A percentile compares a stretch with the other conserved stretches of the same genome.
Conservation (phyloP, 257 asterid species). For the Solanum pimpinellifolium region DNA sequence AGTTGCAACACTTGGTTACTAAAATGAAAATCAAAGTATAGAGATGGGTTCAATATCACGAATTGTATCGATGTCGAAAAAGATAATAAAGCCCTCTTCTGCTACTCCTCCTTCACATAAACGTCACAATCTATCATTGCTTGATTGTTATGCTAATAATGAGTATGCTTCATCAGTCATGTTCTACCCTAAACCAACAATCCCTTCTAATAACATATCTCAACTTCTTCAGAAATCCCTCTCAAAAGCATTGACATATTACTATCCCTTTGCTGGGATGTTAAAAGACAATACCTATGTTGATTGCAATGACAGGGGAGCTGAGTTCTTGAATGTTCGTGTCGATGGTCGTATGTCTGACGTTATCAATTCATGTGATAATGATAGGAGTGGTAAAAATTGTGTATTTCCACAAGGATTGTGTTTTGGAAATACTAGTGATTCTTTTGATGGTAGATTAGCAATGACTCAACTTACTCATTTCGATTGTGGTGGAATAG, state of each 20-base stretch:
- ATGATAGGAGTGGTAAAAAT: not conserved
- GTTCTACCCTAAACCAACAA: not conserved
- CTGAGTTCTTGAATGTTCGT: not conserved
- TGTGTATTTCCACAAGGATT: not conserved
- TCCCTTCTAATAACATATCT: not conserved
- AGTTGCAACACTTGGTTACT: not conserved
- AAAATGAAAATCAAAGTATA: too few relatives aligned
- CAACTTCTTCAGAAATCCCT: not conserved
- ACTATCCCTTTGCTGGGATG: not conserved
- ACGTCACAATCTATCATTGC: not conserved
- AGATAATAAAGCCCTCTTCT: not conserved
- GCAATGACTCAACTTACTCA: not conserved
- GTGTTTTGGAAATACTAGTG: not conserved
- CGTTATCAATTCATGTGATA: not conserved
- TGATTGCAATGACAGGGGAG: not conserved
- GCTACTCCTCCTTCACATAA: not conserved
- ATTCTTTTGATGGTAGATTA: not conserved
- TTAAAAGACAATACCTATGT: not conserved
- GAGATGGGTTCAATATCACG: not conserved
- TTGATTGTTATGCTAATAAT: not conserved
- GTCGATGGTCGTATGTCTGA: not conserved
- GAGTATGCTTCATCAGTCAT: not conserved
- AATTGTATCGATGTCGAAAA: not conserved
- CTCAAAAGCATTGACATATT: not conserved
- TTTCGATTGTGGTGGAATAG: not conserved